Evolutionary conservation across 2,329 filamentous ascomycete genomes (phyloP), one percentile per base, ranked within the genome.

Genomic region (Colletotrichum salicis): DNA sequence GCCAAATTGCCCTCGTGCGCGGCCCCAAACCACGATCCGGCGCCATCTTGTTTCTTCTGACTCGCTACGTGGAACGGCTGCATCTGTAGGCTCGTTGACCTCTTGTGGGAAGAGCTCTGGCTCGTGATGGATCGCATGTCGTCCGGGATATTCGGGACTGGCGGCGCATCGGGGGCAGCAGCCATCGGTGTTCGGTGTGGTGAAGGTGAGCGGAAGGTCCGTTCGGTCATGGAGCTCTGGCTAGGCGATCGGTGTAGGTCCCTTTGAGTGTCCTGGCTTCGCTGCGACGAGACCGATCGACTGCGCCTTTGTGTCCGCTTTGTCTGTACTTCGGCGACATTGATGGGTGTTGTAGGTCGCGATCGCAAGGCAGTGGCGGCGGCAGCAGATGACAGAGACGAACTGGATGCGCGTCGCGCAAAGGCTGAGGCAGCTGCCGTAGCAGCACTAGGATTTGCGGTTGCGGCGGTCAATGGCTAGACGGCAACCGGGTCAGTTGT

Each of bases 291-390:
- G 54, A 89, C 83, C 1, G 95, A 97, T 63, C 87, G 87, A 80
- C 88, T 91, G 73, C 95, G 90, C 76, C 94, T 90, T 72, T 90
- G 81, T 79, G 93, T 95, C 78, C 95, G 93, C 85, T 96, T 97
- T 6, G 96, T 97, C 81, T 97, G 93, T 56, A 97, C 90, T 78
- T 94, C 90, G 80, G 90, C 92, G 68, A 97, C 92, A 76, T 91
- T 91, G 63, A 92, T 96, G 27, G 94, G 95, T 2, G 93, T 91
- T 63, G 91, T 91, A 11, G 94, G 92, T 76, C 93, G 90, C 57
- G 92, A 93, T 78, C 92, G 91, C 70, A 98, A 87, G 58, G 95
- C 95, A 33, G 95, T 91, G 19, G 94, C 95, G 7, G 96, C 95
- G 13, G 96, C 96, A 7, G 95, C 94, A 45, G 93, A 92, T 52